A percentile compares a stretch with the other conserved stretches of the same genome.
Conservation (phyloP, 78 protist genomes). For the Dictyostelium intermedium region DNA sequence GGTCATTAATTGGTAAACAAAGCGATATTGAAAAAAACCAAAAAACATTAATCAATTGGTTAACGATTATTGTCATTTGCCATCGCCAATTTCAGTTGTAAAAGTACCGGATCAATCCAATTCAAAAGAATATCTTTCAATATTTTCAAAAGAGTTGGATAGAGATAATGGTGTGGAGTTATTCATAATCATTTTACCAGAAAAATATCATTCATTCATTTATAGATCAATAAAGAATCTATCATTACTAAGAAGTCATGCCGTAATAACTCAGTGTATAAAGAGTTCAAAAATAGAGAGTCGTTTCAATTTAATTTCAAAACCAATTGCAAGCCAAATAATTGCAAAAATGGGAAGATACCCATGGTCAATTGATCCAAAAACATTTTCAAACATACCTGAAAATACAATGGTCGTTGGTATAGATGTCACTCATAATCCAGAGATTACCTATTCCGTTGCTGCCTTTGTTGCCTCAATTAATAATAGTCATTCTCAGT, state of each 20-base stretch:
- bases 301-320: neutral
- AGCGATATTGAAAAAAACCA: neutral
- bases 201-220: neutral
- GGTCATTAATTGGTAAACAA: neutral
- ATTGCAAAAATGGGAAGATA: slow-evolving; percentile 29
- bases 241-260: neutral
- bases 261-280: slow-evolving; percentile 38
- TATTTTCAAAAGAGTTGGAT: neutral
- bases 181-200: neutral
- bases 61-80: neutral
- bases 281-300: neutral
- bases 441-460: slow-evolving; percentile 38
- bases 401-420: slow-evolving; percentile 53
- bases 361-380: slow-evolving; percentile 18
- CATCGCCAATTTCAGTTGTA: neutral
- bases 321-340: slow-evolving; percentile 6
- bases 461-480: slow-evolving; percentile 49
- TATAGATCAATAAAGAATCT: neutral
- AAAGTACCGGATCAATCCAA: neutral
- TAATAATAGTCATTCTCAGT: neutral
- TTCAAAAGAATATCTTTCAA: neutral
- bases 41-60: neutral
- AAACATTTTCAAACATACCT: neutral
- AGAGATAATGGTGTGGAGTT: neutral
- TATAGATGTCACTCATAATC: slow-evolving; percentile 72